Evolutionary conservation across 768 basidiomycete species (phyloP), one percentile per base, ranked within the genome.

Genomic region (Hebeloma cylindrosporum): DNA sequence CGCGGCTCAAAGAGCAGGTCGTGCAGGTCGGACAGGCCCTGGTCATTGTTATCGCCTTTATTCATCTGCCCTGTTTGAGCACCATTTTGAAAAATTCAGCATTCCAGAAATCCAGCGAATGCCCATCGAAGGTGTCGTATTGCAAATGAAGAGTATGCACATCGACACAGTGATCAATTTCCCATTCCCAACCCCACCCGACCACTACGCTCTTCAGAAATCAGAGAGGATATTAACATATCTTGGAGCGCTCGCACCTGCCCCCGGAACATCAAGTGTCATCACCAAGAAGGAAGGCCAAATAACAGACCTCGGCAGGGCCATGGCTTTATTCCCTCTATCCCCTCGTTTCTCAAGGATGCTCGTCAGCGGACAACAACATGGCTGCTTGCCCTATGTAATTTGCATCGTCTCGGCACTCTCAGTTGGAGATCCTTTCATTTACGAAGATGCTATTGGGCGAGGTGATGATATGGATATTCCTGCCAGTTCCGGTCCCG

Each of bases 61-160:
- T 69, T 97, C 95, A 6, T 94, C 92, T 7, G 91, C 94, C 11
- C 75, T 99, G 10, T 98, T 80, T 64, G 96, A 98, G 61, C 81
- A 94, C 59, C 82, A 95, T 64, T 95, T 98, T 60, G 85, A 88
- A 23, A 68, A 81, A 45, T 95, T 95, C 64, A 77, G 90, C 0
- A 71, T 80, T 46, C 96, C 96, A 2, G 96, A 99, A 64, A 94
- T 98, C 44, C 75, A 93, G 32, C 86, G 94, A 17, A 93, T 90
- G 71, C 94, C 96, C 0, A 95, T 98, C 54, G 96, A 98, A 56
- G 94, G 93, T 2, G 85, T 98, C 17, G 89, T 98, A 7, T 73
- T 98, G 23, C 94, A 97, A 64, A 97, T 99, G 95, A 99, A 99
- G 73, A 85, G 83, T 63, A 97, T 99, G 93, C 91, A 95, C 60